Evolutionary conservation across 768 basidiomycete species (phyloP), one percentile per base, ranked within the genome.

Genomic region (Agaricus subrufescens): DNA sequence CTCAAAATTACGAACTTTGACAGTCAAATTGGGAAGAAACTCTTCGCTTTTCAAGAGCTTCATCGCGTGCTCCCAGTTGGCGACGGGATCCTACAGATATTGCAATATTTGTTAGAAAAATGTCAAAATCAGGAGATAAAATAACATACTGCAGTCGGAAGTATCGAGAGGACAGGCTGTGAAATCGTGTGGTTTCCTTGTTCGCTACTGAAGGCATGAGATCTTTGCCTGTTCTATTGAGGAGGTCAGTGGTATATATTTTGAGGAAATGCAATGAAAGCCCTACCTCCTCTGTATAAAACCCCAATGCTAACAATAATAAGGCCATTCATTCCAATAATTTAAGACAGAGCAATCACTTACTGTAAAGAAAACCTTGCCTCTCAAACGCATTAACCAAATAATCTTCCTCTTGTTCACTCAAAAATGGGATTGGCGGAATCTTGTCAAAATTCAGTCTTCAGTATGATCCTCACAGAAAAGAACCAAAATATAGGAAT

Each of bases 331-430:
- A 31, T 45, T 25, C n/a, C 58, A 19, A 40, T 23, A 8, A 30
- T 25, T 1, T 19, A 30, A 23, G 11, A 46, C 5, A 48, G 30
- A 31, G 31, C 11, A 12, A 30, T 40, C n/a, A 71, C 85, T 25
- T 60, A 89, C 89, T 86, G 54, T 82, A 64, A 50, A 73, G 70
- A 62, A 89, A 89, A 0, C 83, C 82, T 60, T 82, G 83, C 9
- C 71, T 69, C 40, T 63, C 63, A 60, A 81, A 89, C 59, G 84
- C 81, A 50, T 86, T 76, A 0, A 88, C 78, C 57, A 87, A 81
- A 62, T 89, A 89, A 61, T 85, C 80, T 62, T 90, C 88, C 65
- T 90, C 85, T 9, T 78, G 77, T 0, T 62, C 43, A 0, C 78
- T 75, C 44, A 89, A 78, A 67, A 84, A 89, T 0, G 82, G 79